Evolutionary conservation across 2,329 filamentous ascomycete genomes (phyloP), one percentile per base, ranked within the genome.

Genomic region (Annulohypoxylon truncatum): DNA sequence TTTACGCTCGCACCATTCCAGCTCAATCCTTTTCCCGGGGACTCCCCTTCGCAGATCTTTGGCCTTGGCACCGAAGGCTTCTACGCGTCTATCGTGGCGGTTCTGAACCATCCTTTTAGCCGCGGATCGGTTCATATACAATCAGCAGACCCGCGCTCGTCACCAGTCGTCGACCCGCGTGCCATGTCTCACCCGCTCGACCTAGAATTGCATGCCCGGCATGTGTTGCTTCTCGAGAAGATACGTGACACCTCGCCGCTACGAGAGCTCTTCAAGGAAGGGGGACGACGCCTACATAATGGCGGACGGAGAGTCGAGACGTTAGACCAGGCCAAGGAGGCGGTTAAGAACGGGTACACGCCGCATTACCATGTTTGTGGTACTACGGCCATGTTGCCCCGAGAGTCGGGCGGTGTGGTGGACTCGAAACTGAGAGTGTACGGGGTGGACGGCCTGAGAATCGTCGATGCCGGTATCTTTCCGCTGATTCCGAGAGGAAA

Each of bases 391-490:
- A 77, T 78, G 77, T 71, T 77, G 71, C 75, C 74, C 1, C 56
- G 64, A 20, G 70, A 75, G 18, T 64, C 73, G 38, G 76, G 77
- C 6, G 77, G 78, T 13, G 78, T 80, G 33, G 78, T 80, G 1
- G 76, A 78, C 51, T 65, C 70, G 8, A 71, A 71, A 20, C 61
- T 79, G 53, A 70, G 58, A 33, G 79, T 80, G 2, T 77, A 79
- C 47, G 78, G 78, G 5, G 73, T 77, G 9, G 67, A 73, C 18
- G 69, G 72, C 13, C 51, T 80, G 29, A 73, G 78, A 48, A 73
- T 80, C 12, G 74, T 79, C 0, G 78, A 80, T 67, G 76, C 75
- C 4, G 79, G 76, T 46, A 66, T 79, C 12, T 75, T 79, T 42
- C 78, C 78, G 1, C 58, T 79, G 20, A 71, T 79, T 44, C 74